These are phyloP conservation scores for Saccharomycodes ludwigii DNA, from an alignment of 805 yeast genomes.

Conservation along the genomic window DNA sequence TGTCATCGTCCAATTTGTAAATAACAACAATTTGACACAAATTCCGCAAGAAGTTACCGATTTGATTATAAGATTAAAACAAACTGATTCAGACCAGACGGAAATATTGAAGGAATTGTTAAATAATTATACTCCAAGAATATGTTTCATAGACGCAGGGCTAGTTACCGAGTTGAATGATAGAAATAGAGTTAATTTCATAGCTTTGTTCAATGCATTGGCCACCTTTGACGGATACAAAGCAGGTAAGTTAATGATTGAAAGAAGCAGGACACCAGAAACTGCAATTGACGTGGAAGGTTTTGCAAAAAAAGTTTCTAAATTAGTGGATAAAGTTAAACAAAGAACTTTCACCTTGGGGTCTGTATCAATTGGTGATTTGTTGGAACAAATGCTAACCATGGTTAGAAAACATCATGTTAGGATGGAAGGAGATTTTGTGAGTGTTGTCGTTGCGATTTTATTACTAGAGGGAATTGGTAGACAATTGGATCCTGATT, in stretches of 20 bases:
- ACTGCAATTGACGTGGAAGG: conserved; percentile 76
- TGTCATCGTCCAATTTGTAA: conserved; percentile 63
- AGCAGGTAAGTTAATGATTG: conserved; percentile 94
- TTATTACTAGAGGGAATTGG: conserved; percentile 90
- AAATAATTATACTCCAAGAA: conserved; percentile 64
- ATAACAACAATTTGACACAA: conserved; percentile 11
- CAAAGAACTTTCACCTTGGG: conserved; percentile 87
- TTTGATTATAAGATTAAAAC: conserved; percentile 10
- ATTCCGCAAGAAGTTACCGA: background rate
- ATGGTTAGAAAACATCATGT: conserved; percentile 95
- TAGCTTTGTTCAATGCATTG: conserved; percentile 78
- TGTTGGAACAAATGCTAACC: conserved; percentile 70
- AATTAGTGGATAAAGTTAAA: conserved; percentile 68
- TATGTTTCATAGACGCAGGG: conserved; percentile 89
- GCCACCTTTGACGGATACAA: conserved; percentile 87
- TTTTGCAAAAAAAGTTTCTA: conserved; percentile 79
- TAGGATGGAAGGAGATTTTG: conserved; percentile 93
- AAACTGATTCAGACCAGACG: conserved; percentile 11
- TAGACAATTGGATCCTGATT: conserved; percentile 80
- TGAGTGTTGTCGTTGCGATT: conserved; percentile 90
- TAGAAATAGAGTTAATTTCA: conserved; percentile 67
- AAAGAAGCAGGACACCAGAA: conserved; percentile 88
- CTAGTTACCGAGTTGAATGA: conserved; percentile 81
- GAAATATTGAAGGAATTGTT: conserved; percentile 37
- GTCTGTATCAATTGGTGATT: conserved; percentile 81